A percentile compares a stretch with the other conserved stretches of the same genome.
Evolutionary conservation across 352 stramenopile genomes (phyloP).

Genomic region (Pythium rhizo-oryzae): DNA sequence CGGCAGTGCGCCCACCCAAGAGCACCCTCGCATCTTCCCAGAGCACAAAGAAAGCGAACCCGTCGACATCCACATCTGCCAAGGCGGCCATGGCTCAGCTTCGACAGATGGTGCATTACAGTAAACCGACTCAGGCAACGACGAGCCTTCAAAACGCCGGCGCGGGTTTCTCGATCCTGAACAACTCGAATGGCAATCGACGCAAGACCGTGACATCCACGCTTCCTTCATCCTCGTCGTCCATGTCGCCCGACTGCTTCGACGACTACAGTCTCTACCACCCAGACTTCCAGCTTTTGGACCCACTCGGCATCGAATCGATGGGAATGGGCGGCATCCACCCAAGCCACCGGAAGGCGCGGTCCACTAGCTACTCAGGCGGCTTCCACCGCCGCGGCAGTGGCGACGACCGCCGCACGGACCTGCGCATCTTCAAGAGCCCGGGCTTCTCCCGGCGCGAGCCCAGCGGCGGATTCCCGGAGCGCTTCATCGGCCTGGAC

Average conservation of each 20-base stretch:
- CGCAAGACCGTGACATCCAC: conserved; percentile 14
- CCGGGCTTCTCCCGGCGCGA: conserved; percentile 51
- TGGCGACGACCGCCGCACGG: conserved; percentile 38
- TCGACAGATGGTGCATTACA: conserved; percentile 23
- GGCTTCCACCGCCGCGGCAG: background rate
- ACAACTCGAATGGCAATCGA: conserved; percentile 11
- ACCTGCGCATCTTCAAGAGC: conserved; percentile 85
- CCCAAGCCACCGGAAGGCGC: conserved; percentile 22
- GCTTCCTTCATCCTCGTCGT: background rate
- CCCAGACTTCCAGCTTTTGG: conserved; percentile 50
- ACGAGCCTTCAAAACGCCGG: conserved; percentile 7
- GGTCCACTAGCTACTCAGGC: conserved; percentile 16
- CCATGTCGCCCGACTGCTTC: conserved; percentile 54
- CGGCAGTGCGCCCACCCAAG: background rate
- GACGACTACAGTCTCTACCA: conserved; percentile 85
- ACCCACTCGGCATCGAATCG: conserved; percentile 38
- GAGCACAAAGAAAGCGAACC: background rate
- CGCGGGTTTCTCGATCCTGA: conserved; percentile 15
- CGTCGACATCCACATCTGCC: background rate
- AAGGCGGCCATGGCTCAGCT: conserved; percentile 23
- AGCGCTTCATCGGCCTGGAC: conserved; percentile 80
- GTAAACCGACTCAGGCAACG: conserved; percentile 8
- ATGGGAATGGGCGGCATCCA: background rate
- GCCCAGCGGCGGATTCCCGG: conserved; percentile 56
- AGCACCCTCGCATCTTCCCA: background rate